Conservation (phyloP, 768 basidiomycete species). For the Udeniomyces megalosporus region DNA sequence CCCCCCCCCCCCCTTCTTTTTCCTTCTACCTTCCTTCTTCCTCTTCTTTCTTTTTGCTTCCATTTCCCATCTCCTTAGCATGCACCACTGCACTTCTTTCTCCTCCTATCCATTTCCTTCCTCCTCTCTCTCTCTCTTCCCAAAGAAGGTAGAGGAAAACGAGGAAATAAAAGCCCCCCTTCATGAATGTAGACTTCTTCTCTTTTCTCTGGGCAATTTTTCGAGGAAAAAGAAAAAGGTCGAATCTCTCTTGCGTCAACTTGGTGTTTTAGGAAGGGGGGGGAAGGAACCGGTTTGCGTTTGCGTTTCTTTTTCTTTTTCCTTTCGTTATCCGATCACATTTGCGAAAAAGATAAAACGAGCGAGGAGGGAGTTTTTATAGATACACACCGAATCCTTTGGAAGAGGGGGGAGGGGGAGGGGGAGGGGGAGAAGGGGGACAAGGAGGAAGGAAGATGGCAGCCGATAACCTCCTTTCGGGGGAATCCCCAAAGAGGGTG, state of each 20-base stretch:
- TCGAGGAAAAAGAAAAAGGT: no score
- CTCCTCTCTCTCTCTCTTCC: background rate
- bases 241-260: no score
- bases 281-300: background rate
- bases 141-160: no score
- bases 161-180: background rate
- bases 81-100: background rate
- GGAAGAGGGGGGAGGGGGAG: background rate
- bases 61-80: background rate
- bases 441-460: conserved; percentile 1
- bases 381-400: no score
- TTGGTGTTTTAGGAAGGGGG: no score
- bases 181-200: conserved; percentile 17
- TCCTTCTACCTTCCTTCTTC: background rate
- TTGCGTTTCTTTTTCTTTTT: background rate
- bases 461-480: no score
- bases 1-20: background rate
- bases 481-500: no score
- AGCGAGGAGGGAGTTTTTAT: no score
- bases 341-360: background rate
- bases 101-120: background rate
- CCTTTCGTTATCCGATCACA: background rate
- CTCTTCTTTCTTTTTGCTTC: background rate
- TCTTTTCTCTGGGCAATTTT: background rate
- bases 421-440: background rate